Evolutionary conservation across 2,329 filamentous ascomycete genomes (phyloP).

Genomic region (Neonectria hederae): DNA sequence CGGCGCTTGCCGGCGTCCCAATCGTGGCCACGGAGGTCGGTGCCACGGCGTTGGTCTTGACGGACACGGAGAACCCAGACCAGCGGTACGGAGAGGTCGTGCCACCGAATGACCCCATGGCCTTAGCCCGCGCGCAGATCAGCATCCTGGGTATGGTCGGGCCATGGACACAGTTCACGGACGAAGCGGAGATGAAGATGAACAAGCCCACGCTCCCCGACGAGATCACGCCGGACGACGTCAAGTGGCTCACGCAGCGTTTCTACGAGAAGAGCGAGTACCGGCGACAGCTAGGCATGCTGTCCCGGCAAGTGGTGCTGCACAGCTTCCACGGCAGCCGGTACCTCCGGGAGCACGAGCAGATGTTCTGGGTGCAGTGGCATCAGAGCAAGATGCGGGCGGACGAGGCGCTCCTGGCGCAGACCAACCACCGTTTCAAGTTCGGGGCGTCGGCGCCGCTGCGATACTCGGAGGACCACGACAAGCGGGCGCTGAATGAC

Average conservation of each 20-base stretch:
- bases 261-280: slow-evolving; percentile 27
- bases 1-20: slow-evolving; percentile 30
- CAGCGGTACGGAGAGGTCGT: slow-evolving; percentile 35
- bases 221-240: slow-evolving; percentile 25
- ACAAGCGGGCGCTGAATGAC: neutral
- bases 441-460: slow-evolving; percentile 24
- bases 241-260: slow-evolving; percentile 27
- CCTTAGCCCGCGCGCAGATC: slow-evolving; percentile 29
- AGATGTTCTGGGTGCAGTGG: slow-evolving; percentile 37
- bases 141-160: slow-evolving; percentile 34
- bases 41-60: slow-evolving; percentile 31
- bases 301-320: slow-evolving; percentile 29
- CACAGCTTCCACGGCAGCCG: slow-evolving; percentile 33
- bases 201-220: slow-evolving; percentile 19
- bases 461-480: slow-evolving; percentile 22
- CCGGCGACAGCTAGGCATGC: slow-evolving; percentile 25
- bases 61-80: slow-evolving; percentile 28
- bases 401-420: slow-evolving; percentile 4
- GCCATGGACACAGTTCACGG: slow-evolving; percentile 30
- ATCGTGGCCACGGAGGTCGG: slow-evolving; percentile 35
- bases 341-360: slow-evolving; percentile 32
- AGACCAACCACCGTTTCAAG: slow-evolving; percentile 19
- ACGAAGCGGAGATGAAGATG: slow-evolving; percentile 10
- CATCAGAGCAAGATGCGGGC: slow-evolving; percentile 24
- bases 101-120: slow-evolving; percentile 31